phyloP scores from a whole-genome alignment of 1,284 basidiomycete genomes.

The Stygiomarasmius scandens region DNA sequence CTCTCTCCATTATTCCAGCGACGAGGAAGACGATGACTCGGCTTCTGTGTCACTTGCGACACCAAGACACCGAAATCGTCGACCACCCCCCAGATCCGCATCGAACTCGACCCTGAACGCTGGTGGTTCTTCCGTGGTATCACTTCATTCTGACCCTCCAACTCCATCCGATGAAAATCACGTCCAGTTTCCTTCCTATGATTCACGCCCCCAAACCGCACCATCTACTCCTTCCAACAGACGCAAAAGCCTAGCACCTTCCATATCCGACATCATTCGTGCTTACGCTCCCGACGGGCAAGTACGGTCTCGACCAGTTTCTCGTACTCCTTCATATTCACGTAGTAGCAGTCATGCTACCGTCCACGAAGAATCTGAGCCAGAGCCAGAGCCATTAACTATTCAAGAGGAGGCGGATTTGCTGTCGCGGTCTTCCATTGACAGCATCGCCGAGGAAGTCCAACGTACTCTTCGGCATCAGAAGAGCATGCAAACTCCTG shows the following conservation, averaged over 20 bases:
- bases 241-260: constrained; percentile 57
- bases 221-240: constrained; percentile 21
- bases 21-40: constrained; percentile 53
- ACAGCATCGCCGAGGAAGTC: constrained; percentile 82
- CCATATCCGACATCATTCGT: constrained; percentile 83
- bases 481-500: constrained; percentile 42
- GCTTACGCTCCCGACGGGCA: constrained; percentile 65
- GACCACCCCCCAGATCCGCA: constrained; percentile 36
- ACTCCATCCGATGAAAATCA: constrained; percentile 21
- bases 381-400: constrained; percentile 50
- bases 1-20: constrained; percentile 38
- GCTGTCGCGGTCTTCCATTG: constrained; percentile 76
- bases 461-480: constrained; percentile 67
- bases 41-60: constrained; percentile 32
- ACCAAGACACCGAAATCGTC: constrained; percentile 41
- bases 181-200: constrained; percentile 10
- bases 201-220: constrained; percentile 17
- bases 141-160: constrained; percentile 13
- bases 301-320: constrained; percentile 40
- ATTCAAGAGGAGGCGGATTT: constrained; percentile 63
- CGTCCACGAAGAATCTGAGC: constrained; percentile 52
- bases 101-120: constrained; percentile 46
- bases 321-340: constrained; percentile 50
- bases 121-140: constrained; percentile 18
- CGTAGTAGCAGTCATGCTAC: constrained; percentile 49